phyloP scores from a whole-genome alignment of 768 basidiomycete genomes.

The Termitomyces sp. region DNA sequence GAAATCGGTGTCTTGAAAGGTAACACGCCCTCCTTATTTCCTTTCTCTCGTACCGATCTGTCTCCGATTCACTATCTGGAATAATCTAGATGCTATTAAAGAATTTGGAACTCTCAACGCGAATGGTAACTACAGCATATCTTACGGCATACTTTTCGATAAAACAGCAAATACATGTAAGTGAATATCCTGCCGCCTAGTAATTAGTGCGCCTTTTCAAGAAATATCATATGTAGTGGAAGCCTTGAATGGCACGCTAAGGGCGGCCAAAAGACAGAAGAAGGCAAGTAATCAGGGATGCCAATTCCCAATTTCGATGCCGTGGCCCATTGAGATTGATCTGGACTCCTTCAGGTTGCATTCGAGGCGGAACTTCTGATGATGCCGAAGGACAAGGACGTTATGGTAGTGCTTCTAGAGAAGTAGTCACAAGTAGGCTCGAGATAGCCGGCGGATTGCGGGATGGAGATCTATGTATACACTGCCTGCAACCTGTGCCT shows the following conservation, averaged over 20 bases:
- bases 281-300: conserved; percentile 25
- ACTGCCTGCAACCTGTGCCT: too few relatives aligned
- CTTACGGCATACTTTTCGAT: conserved; percentile 43
- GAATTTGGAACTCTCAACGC: conserved; percentile 34
- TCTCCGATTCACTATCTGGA: background rate
- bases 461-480: too few relatives aligned
- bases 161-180: conserved; percentile 44
- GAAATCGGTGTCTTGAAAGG: background rate
- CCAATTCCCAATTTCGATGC: background rate
- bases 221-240: conserved; percentile 34
- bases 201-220: background rate
- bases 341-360: conserved; percentile 28
- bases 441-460: too few relatives aligned
- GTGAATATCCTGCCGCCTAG: conserved; percentile 6
- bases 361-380: conserved; percentile 45
- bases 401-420: conserved; percentile 38
- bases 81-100: conserved; percentile 25
- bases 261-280: conserved; percentile 43
- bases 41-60: background rate
- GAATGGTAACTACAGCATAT: conserved; percentile 33
- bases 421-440: conserved; percentile 3
- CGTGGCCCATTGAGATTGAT: background rate
- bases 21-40: background rate
- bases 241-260: conserved; percentile 45
- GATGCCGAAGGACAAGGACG: conserved; percentile 49